Percentiles rank a stretch among this genome's conserved stretches.
Evolutionary conservation across 805 yeast genomes (phyloP).

Genomic region (Phaffomyces opuntiae): DNA sequence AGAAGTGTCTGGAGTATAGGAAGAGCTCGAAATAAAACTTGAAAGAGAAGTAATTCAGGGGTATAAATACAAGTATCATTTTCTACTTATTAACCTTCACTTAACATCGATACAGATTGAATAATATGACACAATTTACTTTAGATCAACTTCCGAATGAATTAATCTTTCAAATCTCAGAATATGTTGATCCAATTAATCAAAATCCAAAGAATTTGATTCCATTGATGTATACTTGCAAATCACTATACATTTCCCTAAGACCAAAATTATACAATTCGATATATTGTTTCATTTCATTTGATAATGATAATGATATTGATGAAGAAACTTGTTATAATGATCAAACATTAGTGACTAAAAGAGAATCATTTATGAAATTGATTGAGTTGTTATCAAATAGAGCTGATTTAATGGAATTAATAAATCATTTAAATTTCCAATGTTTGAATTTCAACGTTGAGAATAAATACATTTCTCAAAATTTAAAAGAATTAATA

Average conservation of each 20-base stretch:
- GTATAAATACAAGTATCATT: no score
- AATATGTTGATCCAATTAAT: neutral
- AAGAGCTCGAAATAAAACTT: neutral
- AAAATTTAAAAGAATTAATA: neutral
- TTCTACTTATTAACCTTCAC: no score
- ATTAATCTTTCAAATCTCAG: conserved; percentile 1
- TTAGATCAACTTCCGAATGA: conserved; percentile 4
- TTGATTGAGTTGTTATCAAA: neutral
- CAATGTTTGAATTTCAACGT: conserved; percentile 3
- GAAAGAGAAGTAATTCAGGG: no score
- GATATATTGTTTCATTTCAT: conserved; percentile 11
- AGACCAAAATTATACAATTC: conserved; percentile 9
- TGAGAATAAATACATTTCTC: conserved; percentile 1
- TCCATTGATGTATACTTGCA: conserved; percentile 9
- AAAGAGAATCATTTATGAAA: neutral
- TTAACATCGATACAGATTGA: neutral
- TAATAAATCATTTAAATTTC: conserved; percentile 4
- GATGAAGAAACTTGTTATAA: neutral
- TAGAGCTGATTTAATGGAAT: conserved; percentile 1
- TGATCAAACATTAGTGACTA: neutral
- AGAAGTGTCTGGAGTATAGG: neutral
- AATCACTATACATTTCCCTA: conserved; percentile 6
- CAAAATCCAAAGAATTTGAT: conserved; percentile 5
- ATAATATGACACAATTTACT: neutral
- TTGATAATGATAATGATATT: conserved; percentile 5